Evolutionary conservation across 1,284 basidiomycete genomes (phyloP).

Genomic region (Moesziomyces sp.): DNA sequence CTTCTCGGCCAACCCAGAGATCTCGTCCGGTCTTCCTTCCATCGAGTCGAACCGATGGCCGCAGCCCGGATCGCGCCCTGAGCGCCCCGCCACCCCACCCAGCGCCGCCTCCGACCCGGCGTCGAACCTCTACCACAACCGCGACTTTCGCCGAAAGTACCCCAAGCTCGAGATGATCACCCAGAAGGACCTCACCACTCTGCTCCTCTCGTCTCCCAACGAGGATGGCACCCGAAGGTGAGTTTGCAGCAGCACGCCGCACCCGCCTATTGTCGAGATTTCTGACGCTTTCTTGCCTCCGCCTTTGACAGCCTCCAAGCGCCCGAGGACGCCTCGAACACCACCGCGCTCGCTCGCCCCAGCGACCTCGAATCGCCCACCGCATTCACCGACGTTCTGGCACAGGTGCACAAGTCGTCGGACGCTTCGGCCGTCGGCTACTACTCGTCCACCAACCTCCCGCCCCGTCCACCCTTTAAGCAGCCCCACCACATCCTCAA

Average conservation of each 20-base stretch:
- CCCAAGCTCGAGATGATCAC: slow-evolving; percentile 75
- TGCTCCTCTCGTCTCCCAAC: slow-evolving; percentile 83
- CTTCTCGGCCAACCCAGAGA: slow-evolving; percentile 80
- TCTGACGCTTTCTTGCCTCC: neutral
- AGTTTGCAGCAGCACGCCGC: slow-evolving; percentile 6
- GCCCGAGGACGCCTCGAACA: slow-evolving; percentile 52
- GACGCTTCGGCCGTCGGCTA: slow-evolving; percentile 28
- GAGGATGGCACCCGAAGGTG: slow-evolving; percentile 68
- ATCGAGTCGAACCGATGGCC: slow-evolving; percentile 80
- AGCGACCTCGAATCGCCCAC: slow-evolving; percentile 61
- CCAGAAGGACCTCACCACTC: slow-evolving; percentile 71
- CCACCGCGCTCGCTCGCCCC: slow-evolving; percentile 61
- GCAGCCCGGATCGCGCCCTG: slow-evolving; percentile 84
- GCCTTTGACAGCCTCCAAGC: slow-evolving; percentile 47
- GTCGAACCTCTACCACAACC: slow-evolving; percentile 80
- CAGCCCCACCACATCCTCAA: slow-evolving; percentile 62
- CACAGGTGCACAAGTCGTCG: slow-evolving; percentile 59
- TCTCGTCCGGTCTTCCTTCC: slow-evolving; percentile 89
- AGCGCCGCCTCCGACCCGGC: slow-evolving; percentile 72
- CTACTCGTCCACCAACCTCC: slow-evolving; percentile 62
- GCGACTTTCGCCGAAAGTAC: slow-evolving; percentile 90
- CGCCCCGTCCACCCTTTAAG: slow-evolving; percentile 64
- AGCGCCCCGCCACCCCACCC: slow-evolving; percentile 84
- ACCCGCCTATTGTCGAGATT: neutral
- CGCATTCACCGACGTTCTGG: slow-evolving; percentile 66